Evolutionary conservation across 805 yeast genomes (phyloP).

Genomic region (Saturnispora halmiae): DNA sequence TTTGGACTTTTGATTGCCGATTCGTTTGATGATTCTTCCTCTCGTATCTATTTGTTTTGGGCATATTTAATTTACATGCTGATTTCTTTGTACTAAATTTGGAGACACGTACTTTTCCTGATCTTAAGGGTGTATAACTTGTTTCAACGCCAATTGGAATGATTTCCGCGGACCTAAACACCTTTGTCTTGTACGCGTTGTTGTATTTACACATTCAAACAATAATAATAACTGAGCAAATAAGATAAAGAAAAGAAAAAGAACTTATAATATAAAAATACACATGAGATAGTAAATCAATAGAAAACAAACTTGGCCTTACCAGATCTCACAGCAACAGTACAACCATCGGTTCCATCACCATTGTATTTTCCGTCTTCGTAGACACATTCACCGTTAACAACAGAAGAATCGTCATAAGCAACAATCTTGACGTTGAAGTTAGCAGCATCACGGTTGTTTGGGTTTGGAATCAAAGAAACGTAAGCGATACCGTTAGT

Average conservation of each 20-base stretch:
- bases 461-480: conserved; percentile 92
- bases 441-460: conserved; percentile 58
- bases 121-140: no score
- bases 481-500: conserved; percentile 66
- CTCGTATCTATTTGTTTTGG: no score
- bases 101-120: no score
- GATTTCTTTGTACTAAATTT: no score
- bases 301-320: conserved; percentile 30
- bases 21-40: no score
- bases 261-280: background rate
- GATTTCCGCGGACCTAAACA: no score
- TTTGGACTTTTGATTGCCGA: no score
- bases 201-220: no score
- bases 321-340: conserved; percentile 40
- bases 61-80: no score
- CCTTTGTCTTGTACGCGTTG: no score
- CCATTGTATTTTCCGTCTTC: conserved; percentile 41
- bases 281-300: conserved; percentile 6
- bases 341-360: conserved; percentile 67
- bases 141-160: no score
- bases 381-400: conserved; percentile 36
- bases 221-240: no score
- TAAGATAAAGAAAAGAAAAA: background rate
- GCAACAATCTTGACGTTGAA: conserved; percentile 40
- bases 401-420: conserved; percentile 28